These are phyloP conservation scores for Dictyostelium discoideum DNA, from an alignment of 78 protist genomes.

Conservation along the genomic window dicty_2.7 NC_007088.5:7672001-7672500, in stretches of 20 bases:
- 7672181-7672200: constrained; percentile 12
- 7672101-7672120: not conserved
- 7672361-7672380: not conserved
- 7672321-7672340: not conserved
- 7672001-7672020: not conserved
- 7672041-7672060: not conserved
- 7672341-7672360: not conserved
- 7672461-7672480: not conserved
- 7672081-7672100: not conserved
- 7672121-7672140: not conserved
- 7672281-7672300: not conserved
- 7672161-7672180: not conserved
- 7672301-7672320: not conserved
- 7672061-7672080: not conserved
- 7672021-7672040: not conserved
- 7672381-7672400: not conserved
- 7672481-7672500: not conserved
- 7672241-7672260: not conserved
- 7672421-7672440: not conserved
- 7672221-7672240: not conserved
- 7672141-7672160: not conserved
- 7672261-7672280: not conserved
- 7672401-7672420: not conserved
- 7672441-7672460: not conserved
- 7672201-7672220: not conserved